These are phyloP conservation scores for Xylaria venustula DNA, from an alignment of 495 filamentous ascomycete species.

Conservation along the genomic window DNA sequence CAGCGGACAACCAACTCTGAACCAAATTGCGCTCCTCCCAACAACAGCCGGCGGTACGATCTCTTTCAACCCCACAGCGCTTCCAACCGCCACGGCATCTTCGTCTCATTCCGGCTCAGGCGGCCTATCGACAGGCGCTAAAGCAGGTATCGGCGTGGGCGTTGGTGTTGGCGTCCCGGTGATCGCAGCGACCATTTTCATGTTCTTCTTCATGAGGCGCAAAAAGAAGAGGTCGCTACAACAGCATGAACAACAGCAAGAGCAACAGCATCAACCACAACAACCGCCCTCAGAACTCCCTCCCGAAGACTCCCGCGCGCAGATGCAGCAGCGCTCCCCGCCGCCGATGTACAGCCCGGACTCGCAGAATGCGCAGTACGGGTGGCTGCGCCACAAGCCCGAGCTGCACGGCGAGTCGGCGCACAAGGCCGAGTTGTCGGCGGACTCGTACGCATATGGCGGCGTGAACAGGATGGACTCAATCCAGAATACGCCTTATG, in stretches of 20 bases:
- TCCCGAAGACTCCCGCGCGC: not conserved
- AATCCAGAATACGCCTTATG: conserved; percentile 2
- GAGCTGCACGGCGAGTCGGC: conserved; percentile 9
- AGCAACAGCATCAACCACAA: not conserved
- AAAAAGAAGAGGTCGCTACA: not conserved
- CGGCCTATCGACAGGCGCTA: conserved; percentile 12
- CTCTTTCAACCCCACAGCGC: conserved; percentile 10
- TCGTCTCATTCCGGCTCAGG: not conserved
- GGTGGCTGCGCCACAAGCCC: conserved; percentile 7
- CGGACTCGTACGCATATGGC: not conserved
- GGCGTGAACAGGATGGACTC: not conserved
- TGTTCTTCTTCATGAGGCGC: not conserved
- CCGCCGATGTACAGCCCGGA: conserved; percentile 6
- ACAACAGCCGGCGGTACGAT: conserved; percentile 4
- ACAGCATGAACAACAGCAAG: not conserved
- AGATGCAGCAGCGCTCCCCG: conserved; percentile 5
- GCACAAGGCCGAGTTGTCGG: conserved; percentile 2
- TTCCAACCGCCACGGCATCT: not conserved
- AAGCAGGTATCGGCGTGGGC: conserved; percentile 23
- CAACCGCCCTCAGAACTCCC: not conserved
- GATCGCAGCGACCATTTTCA: not conserved
- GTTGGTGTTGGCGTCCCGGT: conserved; percentile 5
- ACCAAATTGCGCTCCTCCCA: conserved; percentile 5
- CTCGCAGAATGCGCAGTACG: not conserved
- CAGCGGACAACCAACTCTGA: conserved; percentile 17